Evolutionary conservation across 768 basidiomycete genomes (phyloP).

Genomic region (Neoboletus brunneissimus): DNA sequence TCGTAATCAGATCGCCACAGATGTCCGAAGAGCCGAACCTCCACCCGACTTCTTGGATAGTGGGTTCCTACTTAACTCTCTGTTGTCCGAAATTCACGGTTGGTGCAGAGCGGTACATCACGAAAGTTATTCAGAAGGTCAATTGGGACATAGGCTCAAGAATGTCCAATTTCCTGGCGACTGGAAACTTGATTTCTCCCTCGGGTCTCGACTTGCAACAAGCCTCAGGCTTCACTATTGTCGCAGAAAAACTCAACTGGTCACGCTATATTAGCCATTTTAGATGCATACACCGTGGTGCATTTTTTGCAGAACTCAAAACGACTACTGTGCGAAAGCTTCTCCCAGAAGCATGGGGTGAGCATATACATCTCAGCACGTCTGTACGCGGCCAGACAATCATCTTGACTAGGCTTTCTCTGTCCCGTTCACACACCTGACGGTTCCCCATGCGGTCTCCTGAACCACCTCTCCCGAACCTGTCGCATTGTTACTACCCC

Average conservation of each 20-base stretch:
- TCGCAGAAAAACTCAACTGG: constrained; percentile 99
- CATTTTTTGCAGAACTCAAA: constrained; percentile 98
- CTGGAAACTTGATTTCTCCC: constrained; percentile 92
- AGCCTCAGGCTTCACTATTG: constrained; percentile 97
- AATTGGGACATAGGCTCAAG: constrained; percentile 92
- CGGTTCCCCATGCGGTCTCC: constrained; percentile 94
- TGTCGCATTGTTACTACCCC: constrained; percentile 86
- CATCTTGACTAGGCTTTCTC: constrained; percentile 66
- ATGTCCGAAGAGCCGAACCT: constrained; percentile 71
- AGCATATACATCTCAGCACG: constrained; percentile 14
- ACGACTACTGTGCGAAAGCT: constrained; percentile 97
- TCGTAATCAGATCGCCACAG: constrained; percentile 63
- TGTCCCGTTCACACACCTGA: constrained; percentile 99
- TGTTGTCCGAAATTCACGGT: constrained; percentile 3
- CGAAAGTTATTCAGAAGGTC: constrained; percentile 67
- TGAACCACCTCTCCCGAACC: constrained; percentile 92
- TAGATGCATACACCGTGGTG: constrained; percentile 95
- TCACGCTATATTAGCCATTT: constrained; percentile 98
- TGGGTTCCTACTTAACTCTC: constrained; percentile 37
- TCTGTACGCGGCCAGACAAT: constrained; percentile 7
- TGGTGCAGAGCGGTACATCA: constrained; percentile 71
- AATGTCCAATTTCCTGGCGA: constrained; percentile 93
- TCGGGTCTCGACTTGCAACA: constrained; percentile 97
- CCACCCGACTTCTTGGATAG: constrained; percentile 88
- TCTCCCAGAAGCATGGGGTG: constrained; percentile 97